These are phyloP conservation scores for Kentomonas sorsogonicus DNA, from an alignment of 208 protist genomes.

Conservation along the genomic window DNA sequence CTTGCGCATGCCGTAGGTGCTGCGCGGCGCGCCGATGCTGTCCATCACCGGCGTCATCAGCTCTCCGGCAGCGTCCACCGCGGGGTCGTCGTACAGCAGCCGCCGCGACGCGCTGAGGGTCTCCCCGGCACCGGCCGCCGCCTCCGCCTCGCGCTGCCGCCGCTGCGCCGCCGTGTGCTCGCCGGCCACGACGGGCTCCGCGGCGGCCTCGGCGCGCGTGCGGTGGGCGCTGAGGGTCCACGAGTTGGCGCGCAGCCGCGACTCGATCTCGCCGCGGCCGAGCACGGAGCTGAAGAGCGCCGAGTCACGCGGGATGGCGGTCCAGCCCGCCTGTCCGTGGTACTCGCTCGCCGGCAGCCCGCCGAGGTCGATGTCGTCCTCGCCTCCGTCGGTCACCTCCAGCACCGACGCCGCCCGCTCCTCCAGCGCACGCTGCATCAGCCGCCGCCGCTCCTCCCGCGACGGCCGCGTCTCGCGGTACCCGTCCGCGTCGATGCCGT, in stretches of 20 bases:
- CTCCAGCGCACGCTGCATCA: conserved; percentile 55
- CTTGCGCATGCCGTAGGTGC: conserved; percentile 78
- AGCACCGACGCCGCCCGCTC: conserved; percentile 50
- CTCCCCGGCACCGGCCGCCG: conserved; percentile 36
- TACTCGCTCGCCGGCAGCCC: conserved; percentile 62
- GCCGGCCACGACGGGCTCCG: background rate
- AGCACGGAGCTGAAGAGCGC: conserved; percentile 63
- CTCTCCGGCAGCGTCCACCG: conserved; percentile 44
- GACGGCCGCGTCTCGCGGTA: conserved; percentile 16
- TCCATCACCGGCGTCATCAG: conserved; percentile 53
- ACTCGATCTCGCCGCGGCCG: conserved; percentile 54
- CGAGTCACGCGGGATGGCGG: conserved; percentile 71
- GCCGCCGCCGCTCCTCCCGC: conserved; percentile 43
- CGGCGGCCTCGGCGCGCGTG: background rate
- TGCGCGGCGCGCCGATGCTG: conserved; percentile 67
- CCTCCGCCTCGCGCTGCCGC: background rate
- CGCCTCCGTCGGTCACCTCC: conserved; percentile 74
- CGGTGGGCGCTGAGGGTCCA: conserved; percentile 32
- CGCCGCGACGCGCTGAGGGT: too few relatives aligned
- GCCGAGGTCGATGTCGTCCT: conserved; percentile 71
- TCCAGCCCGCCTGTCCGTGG: conserved; percentile 67
- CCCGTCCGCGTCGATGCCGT: conserved; percentile 59
- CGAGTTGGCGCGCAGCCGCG: conserved; percentile 71
- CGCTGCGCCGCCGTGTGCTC: background rate
- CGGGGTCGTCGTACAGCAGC: conserved; percentile 39